Conservation (phyloP, 2,329 filamentous ascomycete species). For the Daldinia sp. region DNA sequence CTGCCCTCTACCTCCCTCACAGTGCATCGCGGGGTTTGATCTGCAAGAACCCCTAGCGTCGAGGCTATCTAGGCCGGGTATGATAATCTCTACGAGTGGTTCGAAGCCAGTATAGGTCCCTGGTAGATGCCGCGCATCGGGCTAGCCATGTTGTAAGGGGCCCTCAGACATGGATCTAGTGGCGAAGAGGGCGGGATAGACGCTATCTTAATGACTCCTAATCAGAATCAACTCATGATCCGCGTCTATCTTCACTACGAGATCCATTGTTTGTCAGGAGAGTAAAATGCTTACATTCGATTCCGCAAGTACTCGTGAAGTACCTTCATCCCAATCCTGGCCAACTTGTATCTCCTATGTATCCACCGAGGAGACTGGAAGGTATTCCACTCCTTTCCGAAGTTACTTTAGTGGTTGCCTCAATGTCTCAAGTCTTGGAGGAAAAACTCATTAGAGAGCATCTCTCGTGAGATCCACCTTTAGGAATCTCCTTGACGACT, state of each 20-base stretch:
- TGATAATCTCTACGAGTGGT: conserved; percentile 12
- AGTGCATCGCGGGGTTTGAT: conserved; percentile 25
- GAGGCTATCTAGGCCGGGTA: conserved; percentile 18
- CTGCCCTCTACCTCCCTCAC: conserved; percentile 22
- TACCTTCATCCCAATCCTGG: conserved; percentile 16
- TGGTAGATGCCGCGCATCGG: conserved; percentile 26
- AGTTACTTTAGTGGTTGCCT: neutral
- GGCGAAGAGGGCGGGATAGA: conserved; percentile 31
- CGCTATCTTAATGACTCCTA: conserved; percentile 14
- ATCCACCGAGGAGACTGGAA: conserved; percentile 10
- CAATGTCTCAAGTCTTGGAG: conserved; percentile 21
- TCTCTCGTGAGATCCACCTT: conserved; percentile 8
- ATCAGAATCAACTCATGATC: conserved; percentile 23
- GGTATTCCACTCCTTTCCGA: conserved; percentile 15
- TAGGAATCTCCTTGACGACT: neutral
- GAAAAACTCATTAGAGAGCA: conserved; percentile 9
- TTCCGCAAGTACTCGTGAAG: conserved; percentile 28
- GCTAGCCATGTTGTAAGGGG: conserved; percentile 16
- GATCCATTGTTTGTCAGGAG: conserved; percentile 21
- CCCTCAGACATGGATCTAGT: conserved; percentile 31
- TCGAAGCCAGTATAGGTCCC: conserved; percentile 20
- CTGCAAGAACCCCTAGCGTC: conserved; percentile 26
- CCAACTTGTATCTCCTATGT: conserved; percentile 30
- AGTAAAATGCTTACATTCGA: conserved; percentile 13
- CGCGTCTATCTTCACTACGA: conserved; percentile 9